phyloP scores from a whole-genome alignment of 139 green algal genomes.

The Chlamydomonas sphaeroides region DNA sequence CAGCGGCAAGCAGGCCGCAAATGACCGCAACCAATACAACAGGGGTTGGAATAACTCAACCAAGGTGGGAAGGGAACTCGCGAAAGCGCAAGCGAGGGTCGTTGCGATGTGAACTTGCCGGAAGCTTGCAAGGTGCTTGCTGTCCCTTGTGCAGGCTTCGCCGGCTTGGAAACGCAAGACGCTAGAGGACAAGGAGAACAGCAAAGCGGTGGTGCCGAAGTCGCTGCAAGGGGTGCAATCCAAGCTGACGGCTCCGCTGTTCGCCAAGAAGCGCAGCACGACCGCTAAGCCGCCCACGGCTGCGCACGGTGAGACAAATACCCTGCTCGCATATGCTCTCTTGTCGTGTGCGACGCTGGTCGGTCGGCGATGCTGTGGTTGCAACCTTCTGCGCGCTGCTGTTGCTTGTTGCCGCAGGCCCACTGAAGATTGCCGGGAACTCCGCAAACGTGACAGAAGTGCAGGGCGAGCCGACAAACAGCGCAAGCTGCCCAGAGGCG shows the following conservation, averaged over 20 bases:
- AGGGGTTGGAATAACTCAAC: conserved; percentile 21
- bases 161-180: not conserved
- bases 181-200: conserved; percentile 31
- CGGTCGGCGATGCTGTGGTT: too few species aligned
- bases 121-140: not conserved
- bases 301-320: not conserved
- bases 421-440: too few species aligned
- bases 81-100: not conserved
- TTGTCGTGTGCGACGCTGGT: not conserved
- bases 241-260: conserved; percentile 8
- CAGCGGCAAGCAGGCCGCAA: not conserved
- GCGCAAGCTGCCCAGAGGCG: not conserved
- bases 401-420: too few species aligned
- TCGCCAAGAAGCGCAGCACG: not conserved
- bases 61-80: not conserved
- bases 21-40: not conserved
- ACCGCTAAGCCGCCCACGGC: not conserved
- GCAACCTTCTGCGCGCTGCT: too few species aligned
- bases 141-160: not conserved
- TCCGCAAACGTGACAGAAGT: not conserved
- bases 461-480: too few species aligned
- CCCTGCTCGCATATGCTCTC: not conserved
- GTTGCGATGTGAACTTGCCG: not conserved
- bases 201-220: not conserved
- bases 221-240: not conserved